Base-by-base conservation (phyloP, 2,329 filamentous ascomycete genomes). In the Ophiostoma ulmi region DNA sequence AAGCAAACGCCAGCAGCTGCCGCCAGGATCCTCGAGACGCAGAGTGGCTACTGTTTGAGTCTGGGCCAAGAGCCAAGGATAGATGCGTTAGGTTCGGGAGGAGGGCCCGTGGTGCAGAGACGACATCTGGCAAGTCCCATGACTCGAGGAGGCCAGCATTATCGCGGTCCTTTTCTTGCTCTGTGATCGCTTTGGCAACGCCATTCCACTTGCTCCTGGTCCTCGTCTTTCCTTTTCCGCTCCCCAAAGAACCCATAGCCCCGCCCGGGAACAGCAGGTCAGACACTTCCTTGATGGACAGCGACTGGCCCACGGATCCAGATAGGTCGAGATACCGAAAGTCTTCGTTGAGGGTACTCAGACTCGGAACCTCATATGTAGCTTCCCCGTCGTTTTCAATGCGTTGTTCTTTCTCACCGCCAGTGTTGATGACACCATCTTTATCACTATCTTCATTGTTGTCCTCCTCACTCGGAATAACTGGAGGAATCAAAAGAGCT, bases 21-120 rank as follows among this genome's bases (percentile, higher is more conserved):
- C 82, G 84, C 88, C 87, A 90, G 0, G 86, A 88, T 20, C 82
- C 81, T 6, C 77, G 76, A 6, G 71, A 70, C 17, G 73, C 61
- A 39, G 26, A 72, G 36, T 31, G 5, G 6, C 44, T 22, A 36
- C 38, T 52, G 31, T 20, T 38, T 20, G 63, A 58, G 20, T 70
- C 70, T 0, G 83, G 82, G 68, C 80, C 75, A 67, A 86, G 74
- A 4, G 87, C 86, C 2, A 90, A 83, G 1, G 87, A 89, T 10
- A 90, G 80, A 73, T 88, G 86, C 0, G 87, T 88, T 14, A 90
- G 80, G 72, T 85, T 85, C 11, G 87, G 86, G 58, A 89, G 77
- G 22, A 88, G 77, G 13, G 77, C 76, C 38, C 76, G 79, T 1
- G 80, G 78, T 36, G 78, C 76, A 55, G 75, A 76, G 1, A 77